phyloP scores from a whole-genome alignment of 345 rosid species.

The Isatis tinctoria region DNA sequence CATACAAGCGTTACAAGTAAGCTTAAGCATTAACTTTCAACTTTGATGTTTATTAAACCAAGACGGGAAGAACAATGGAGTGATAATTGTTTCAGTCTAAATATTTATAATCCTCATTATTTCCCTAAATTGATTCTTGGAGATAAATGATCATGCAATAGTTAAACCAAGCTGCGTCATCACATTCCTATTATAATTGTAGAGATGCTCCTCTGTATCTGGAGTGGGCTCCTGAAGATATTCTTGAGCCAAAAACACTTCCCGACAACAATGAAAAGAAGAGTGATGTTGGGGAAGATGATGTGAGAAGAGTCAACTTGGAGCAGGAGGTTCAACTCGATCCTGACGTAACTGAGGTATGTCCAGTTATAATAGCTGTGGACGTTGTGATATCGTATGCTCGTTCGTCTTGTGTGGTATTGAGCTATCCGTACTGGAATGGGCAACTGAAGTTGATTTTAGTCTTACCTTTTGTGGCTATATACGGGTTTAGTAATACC shows the following conservation, averaged over 20 bases:
- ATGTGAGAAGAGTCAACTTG: slow-evolving; percentile 54
- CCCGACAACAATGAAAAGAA: slow-evolving; percentile 36
- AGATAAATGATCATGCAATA: background rate
- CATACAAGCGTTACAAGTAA: slow-evolving; percentile 90
- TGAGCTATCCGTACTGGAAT: background rate
- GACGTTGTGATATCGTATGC: background rate
- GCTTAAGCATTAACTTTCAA: slow-evolving; percentile 22
- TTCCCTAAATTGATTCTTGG: background rate
- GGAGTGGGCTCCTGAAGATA: slow-evolving; percentile 91
- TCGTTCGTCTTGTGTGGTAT: background rate
- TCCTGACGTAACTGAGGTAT: slow-evolving; percentile 82
- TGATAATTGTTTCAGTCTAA: background rate
- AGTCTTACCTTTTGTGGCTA: background rate
- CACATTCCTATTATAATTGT: slow-evolving; percentile 15
- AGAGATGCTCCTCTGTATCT: slow-evolving; percentile 90
- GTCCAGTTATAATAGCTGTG: slow-evolving; percentile 8
- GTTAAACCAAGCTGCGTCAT: slow-evolving; percentile 1
- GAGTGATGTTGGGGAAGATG: slow-evolving; percentile 50
- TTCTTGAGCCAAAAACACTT: slow-evolving; percentile 44
- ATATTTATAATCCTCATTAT: background rate
- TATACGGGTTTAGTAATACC: background rate
- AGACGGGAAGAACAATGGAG: background rate
- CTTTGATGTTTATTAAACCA: slow-evolving; percentile 3
- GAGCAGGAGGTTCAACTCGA: slow-evolving; percentile 69
- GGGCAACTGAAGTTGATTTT: background rate